Evolutionary conservation across 306 rosid genomes (phyloP), one percentile per base, ranked within the genome.

Genomic region (Castanea crenata): DNA sequence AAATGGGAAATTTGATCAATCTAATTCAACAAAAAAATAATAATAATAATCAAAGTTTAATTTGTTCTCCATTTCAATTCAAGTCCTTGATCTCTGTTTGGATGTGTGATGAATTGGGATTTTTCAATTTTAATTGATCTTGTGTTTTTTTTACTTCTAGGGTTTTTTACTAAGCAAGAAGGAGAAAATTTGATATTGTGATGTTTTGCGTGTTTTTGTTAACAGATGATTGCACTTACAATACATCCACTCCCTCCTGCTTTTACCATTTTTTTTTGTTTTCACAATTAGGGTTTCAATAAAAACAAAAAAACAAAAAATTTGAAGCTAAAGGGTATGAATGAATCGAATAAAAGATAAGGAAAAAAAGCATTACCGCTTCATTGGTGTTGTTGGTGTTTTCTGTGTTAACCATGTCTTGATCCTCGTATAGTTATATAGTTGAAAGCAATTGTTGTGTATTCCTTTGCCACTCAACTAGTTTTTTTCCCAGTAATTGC

Each of bases 141-240:
- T 38, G 18, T 65, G 2, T 65, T 65, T 32, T n/a, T n/a, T n/a
- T n/a, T n/a, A 65, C 71, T 34, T 63, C 31, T 27, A 5, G 41
- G 41, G 6, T 63, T 63, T n/a, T 34, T 71, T 51, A 2, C 13
- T 49, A 12, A 31, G 14, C 20, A 29, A 72, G 77, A 59, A 71
- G 16, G 59, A 71, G 29, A 38, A 56, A 34, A 62, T 7, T 38
- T 25, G 8, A 55, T 20, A 54, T 14, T 27, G 69, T 19, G 44
- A 57, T 54, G 6, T 69, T 67, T 59, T 73, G 58, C 65, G 55
- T 84, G 70, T 18, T 55, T 65, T 80, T 82, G 72, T 82, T 71
- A n/a, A 51, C 89, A 91, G 97, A 90, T 90, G 97, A 74, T 94
- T 78, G 94, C n/a, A n/a, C n/a, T n/a, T n/a, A n/a, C n/a, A n/a